Conservation (phyloP, 2,329 filamentous ascomycete genomes). For the Colletotrichum tanaceti region DNA sequence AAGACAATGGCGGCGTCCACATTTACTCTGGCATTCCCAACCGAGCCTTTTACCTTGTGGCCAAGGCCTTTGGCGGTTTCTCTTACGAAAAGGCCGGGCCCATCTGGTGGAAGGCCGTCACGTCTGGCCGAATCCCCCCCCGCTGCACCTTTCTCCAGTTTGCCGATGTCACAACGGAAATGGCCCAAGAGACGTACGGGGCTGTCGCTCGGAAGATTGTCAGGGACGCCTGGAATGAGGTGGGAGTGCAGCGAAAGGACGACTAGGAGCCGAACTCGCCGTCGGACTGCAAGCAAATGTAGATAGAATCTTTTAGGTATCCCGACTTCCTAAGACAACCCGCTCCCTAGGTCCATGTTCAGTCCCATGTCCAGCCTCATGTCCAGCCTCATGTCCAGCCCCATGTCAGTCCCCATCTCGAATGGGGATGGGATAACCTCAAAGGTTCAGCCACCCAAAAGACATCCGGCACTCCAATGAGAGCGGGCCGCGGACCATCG, state of each 20-base stretch:
- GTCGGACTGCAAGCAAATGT: constrained; percentile 10
- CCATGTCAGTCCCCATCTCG: too few relatives aligned
- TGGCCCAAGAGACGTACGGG: constrained; percentile 57
- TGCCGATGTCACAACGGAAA: constrained; percentile 60
- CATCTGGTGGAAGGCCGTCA: constrained; percentile 65
- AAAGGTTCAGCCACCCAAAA: too few relatives aligned
- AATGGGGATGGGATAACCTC: too few relatives aligned
- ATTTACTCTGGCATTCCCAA: constrained; percentile 69
- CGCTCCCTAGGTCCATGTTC: too few relatives aligned
- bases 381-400: too few relatives aligned
- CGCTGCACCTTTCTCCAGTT: constrained; percentile 61
- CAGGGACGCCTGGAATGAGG: constrained; percentile 60
- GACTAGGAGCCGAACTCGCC: constrained; percentile 22
- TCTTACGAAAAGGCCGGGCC: constrained; percentile 66
- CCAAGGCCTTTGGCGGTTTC: constrained; percentile 62
- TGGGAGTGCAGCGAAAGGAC: constrained; percentile 53
- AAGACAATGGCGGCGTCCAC: constrained; percentile 67
- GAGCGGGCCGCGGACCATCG: neutral
- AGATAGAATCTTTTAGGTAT: too few relatives aligned
- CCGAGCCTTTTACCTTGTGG: constrained; percentile 64
- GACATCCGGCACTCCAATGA: too few relatives aligned
- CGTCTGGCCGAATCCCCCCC: constrained; percentile 54
- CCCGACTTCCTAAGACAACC: too few relatives aligned
- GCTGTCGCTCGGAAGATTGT: constrained; percentile 58
- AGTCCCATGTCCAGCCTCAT: too few relatives aligned